These are phyloP conservation scores for Margaritispora aquatica DNA, from an alignment of 495 filamentous ascomycete species.

Conservation along the genomic window DNA sequence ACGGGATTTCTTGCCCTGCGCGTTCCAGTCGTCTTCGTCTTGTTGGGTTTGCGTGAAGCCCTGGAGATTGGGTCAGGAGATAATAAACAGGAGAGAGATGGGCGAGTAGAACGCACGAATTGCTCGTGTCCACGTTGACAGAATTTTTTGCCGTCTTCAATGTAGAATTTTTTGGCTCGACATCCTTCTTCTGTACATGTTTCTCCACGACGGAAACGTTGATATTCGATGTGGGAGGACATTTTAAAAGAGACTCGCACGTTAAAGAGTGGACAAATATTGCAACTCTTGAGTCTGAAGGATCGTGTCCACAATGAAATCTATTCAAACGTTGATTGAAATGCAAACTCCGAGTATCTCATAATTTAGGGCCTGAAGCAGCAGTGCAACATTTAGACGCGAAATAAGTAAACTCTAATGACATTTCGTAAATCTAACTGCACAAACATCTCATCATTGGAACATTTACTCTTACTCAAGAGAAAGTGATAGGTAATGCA, in stretches of 20 bases:
- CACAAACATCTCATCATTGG: too few species aligned
- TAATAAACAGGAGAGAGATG: not conserved
- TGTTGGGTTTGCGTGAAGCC: constrained; percentile 53
- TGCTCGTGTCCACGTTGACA: constrained; percentile 63
- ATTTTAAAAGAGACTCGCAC: not conserved
- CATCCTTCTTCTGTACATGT: constrained; percentile 60
- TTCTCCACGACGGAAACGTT: constrained; percentile 37
- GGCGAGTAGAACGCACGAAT: constrained; percentile 33
- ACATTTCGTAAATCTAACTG: too few species aligned
- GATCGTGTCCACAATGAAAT: too few species aligned
- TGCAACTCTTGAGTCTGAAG: too few species aligned
- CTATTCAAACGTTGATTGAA: too few species aligned
- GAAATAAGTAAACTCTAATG: too few species aligned
- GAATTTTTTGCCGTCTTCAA: constrained; percentile 60
- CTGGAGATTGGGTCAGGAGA: too few species aligned
- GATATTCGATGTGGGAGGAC: constrained; percentile 41
- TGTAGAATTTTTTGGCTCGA: constrained; percentile 51
- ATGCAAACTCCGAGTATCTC: too few species aligned
- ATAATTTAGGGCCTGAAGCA: too few species aligned
- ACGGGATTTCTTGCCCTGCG: constrained; percentile 51
- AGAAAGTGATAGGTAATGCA: too few species aligned
- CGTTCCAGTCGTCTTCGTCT: constrained; percentile 71
- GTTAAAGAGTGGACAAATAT: not conserved
- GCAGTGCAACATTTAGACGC: too few species aligned
- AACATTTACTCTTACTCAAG: too few species aligned